Conservation (phyloP, 2,329 filamentous ascomycete genomes). For the Aspergillus tanneri region DNA sequence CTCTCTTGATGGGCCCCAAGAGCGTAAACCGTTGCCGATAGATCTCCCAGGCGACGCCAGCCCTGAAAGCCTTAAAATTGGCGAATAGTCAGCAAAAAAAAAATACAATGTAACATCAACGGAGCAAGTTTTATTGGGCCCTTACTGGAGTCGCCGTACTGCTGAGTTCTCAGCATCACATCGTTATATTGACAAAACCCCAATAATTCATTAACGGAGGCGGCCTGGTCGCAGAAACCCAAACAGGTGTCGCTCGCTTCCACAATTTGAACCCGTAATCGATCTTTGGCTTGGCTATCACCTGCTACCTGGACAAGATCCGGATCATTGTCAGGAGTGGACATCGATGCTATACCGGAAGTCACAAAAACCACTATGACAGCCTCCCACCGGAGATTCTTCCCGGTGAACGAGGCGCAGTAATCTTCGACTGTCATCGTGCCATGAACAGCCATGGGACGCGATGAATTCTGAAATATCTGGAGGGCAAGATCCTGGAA, state of each 20-base stretch:
- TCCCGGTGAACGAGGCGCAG: conserved; percentile 27
- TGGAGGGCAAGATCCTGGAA: conserved; percentile 28
- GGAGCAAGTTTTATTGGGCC: too few species aligned
- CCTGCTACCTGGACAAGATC: conserved; percentile 25
- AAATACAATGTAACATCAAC: too few species aligned
- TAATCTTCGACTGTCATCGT: conserved; percentile 36
- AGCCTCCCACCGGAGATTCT: conserved; percentile 43
- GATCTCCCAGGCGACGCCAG: conserved; percentile 50
- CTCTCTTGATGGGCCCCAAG: conserved; percentile 49
- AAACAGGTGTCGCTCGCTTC: conserved; percentile 37
- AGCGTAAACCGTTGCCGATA: conserved; percentile 49
- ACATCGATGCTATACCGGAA: conserved; percentile 38
- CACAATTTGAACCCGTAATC: conserved; percentile 31
- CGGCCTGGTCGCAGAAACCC: conserved; percentile 34
- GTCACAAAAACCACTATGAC: conserved; percentile 42
- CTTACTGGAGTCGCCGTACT: conserved; percentile 38
- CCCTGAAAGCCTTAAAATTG: conserved; percentile 49
- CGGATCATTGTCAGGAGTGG: conserved; percentile 31
- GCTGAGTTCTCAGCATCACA: conserved; percentile 33
- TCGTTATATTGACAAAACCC: conserved; percentile 38
- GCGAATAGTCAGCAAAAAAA: background rate
- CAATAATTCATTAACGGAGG: conserved; percentile 34
- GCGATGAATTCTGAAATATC: conserved; percentile 34
- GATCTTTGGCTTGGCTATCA: conserved; percentile 27
- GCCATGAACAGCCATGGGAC: conserved; percentile 24